Evolutionary conservation across 2,329 filamentous ascomycete genomes (phyloP).

Genomic region (Beauveria medogensis): DNA sequence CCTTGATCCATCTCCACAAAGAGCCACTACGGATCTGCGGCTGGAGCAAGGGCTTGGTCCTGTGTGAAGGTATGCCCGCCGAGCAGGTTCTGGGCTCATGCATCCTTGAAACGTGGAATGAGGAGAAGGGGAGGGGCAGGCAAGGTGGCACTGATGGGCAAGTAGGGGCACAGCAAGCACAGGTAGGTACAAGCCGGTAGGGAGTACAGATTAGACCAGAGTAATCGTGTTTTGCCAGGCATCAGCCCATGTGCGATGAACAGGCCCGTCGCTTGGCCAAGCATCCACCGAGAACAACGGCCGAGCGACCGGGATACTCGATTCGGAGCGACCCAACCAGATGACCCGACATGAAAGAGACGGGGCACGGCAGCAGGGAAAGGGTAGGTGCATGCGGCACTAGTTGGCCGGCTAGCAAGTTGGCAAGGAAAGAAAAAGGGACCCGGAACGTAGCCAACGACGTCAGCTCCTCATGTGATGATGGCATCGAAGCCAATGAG

Average conservation of each 20-base stretch:
- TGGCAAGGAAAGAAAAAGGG: neutral
- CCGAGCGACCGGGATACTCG: conserved; percentile 4
- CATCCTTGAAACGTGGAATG: neutral
- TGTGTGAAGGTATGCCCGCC: neutral
- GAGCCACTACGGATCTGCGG: neutral
- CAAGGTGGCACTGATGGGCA: no score
- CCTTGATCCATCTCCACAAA: neutral
- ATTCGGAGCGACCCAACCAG: neutral
- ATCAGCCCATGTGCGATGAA: neutral
- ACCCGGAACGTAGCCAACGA: neutral
- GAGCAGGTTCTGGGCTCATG: neutral
- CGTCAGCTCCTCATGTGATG: neutral
- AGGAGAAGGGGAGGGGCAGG: neutral
- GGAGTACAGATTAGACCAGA: neutral
- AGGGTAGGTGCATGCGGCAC: neutral
- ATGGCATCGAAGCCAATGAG: conserved; percentile 4
- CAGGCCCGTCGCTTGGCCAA: neutral
- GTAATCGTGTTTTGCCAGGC: neutral
- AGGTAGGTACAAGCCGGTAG: neutral
- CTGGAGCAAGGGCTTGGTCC: neutral
- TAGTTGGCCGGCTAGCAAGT: neutral
- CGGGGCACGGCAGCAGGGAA: neutral
- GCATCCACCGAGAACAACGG: neutral
- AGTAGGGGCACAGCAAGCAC: no score
- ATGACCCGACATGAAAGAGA: neutral